Conservation (phyloP, 2,329 filamentous ascomycete species). For the Ceratocystis lukuohia region DNA sequence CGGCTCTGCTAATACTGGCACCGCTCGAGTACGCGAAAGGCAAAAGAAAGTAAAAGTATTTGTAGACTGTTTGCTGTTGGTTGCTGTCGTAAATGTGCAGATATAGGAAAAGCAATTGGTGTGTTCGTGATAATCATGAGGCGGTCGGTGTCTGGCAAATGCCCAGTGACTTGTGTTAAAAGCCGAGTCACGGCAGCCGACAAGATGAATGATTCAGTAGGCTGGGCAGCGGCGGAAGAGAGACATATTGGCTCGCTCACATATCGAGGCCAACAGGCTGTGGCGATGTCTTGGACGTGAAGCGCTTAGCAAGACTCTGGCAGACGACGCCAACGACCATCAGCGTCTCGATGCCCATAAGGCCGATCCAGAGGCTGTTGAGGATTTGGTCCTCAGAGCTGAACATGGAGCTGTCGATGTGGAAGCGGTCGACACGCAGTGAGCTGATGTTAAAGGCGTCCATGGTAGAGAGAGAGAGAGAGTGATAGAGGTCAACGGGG, state of each 20-base stretch:
- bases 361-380: constrained; percentile 35
- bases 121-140: constrained; percentile 7
- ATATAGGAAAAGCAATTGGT: not conserved
- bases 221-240: not conserved
- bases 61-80: not conserved
- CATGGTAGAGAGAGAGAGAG: not conserved
- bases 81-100: not conserved
- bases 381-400: constrained; percentile 30
- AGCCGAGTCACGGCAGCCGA: not conserved
- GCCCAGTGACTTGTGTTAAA: not conserved
- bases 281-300: constrained; percentile 21
- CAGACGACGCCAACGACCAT: constrained; percentile 32
- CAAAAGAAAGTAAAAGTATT: not conserved
- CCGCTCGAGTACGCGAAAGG: not conserved
- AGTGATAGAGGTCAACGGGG: not conserved
- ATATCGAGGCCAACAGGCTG: constrained; percentile 15
- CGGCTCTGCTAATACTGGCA: not conserved
- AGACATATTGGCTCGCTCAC: constrained; percentile 16
- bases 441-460: constrained; percentile 14
- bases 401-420: constrained; percentile 20
- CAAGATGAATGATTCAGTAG: not conserved
- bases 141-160: not conserved
- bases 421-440: constrained; percentile 9
- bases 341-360: constrained; percentile 34
- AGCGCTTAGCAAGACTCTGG: constrained; percentile 22